Evolutionary conservation across 2,329 filamentous ascomycete species (phyloP).

Genomic region (Fusarium nygamai): DNA sequence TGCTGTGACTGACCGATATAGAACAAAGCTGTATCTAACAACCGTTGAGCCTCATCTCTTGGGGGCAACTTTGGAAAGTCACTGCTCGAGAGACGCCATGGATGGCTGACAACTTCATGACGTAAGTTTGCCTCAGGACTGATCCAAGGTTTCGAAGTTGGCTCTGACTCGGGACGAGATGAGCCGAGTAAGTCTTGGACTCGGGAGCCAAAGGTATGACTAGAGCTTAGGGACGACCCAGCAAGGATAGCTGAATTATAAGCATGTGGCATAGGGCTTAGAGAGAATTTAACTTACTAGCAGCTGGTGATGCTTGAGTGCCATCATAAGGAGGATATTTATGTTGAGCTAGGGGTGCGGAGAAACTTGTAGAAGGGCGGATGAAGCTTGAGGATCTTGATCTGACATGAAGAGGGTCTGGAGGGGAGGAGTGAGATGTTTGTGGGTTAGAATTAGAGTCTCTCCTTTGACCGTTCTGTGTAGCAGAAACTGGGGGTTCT

Average conservation of each 20-base stretch:
- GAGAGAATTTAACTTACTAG: constrained; percentile 14
- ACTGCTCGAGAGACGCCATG: constrained; percentile 36
- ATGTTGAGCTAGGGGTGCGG: constrained; percentile 23
- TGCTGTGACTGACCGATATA: constrained; percentile 43
- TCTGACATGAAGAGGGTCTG: constrained; percentile 23
- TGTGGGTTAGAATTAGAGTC: constrained; percentile 18
- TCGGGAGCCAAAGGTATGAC: constrained; percentile 39
- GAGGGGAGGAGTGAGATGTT: constrained; percentile 34
- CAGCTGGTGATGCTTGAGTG: constrained; percentile 33
- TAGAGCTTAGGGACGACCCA: constrained; percentile 39
- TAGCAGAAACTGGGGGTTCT: constrained; percentile 8
- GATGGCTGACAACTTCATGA: constrained; percentile 26
- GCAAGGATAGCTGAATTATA: constrained; percentile 34
- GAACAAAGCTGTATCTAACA: constrained; percentile 38
- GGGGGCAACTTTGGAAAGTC: constrained; percentile 39
- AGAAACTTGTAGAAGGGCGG: constrained; percentile 40
- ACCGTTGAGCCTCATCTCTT: constrained; percentile 35
- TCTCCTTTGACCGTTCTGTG: constrained; percentile 3
- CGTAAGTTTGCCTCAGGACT: constrained; percentile 32
- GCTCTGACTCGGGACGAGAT: constrained; percentile 23
- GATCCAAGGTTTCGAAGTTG: constrained; percentile 22
- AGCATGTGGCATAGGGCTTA: background rate
- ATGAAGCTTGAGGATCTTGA: constrained; percentile 39
- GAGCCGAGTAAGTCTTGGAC: constrained; percentile 40
- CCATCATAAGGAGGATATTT: constrained; percentile 14